Conservation (phyloP, 2,329 filamentous ascomycete genomes). For the Periconia sp. region DNA sequence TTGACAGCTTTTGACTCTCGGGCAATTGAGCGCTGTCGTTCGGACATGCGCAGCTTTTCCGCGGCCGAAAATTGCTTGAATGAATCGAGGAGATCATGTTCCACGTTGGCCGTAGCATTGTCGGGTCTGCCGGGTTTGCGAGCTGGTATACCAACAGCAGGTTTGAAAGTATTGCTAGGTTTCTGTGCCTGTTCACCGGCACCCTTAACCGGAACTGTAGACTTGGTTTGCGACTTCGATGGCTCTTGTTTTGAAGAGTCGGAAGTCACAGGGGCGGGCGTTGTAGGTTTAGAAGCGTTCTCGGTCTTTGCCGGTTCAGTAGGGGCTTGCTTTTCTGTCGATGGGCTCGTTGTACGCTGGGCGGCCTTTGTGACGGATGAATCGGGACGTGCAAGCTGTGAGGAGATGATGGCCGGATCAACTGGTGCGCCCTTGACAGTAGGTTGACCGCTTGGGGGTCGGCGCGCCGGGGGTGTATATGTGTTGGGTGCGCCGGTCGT, state of each 20-base stretch:
- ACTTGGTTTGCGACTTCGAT: conserved; percentile 20
- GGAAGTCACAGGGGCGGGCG: conserved; percentile 7
- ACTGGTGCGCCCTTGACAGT: conserved; percentile 76
- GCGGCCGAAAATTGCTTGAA: conserved; percentile 66
- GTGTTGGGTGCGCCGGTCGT: conserved; percentile 63
- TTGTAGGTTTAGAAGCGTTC: conserved; percentile 11
- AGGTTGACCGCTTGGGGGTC: conserved; percentile 73
- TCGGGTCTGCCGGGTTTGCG: conserved; percentile 47
- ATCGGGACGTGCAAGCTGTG: conserved; percentile 65
- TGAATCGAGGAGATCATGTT: conserved; percentile 62
- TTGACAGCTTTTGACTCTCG: conserved; percentile 85
- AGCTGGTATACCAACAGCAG: conserved; percentile 25
- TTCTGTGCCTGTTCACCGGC: conserved; percentile 28
- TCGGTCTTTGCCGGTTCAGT: conserved; percentile 21
- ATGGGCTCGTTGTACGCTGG: conserved; percentile 24
- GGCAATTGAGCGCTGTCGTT: conserved; percentile 56
- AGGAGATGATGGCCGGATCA: conserved; percentile 87
- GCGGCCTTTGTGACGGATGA: conserved; percentile 27
- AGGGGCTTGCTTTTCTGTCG: conserved; percentile 19
- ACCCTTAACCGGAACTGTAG: conserved; percentile 21
- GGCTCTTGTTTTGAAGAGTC: conserved; percentile 20
- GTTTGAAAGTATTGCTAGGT: conserved; percentile 31
- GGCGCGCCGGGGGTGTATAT: conserved; percentile 87
- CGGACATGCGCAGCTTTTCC: conserved; percentile 63
- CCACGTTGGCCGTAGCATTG: conserved; percentile 62